Percentiles rank a stretch among this genome's conserved stretches.
Evolutionary conservation across 2,329 filamentous ascomycete genomes (phyloP).

Genomic region (Metarhizium brunneum): DNA sequence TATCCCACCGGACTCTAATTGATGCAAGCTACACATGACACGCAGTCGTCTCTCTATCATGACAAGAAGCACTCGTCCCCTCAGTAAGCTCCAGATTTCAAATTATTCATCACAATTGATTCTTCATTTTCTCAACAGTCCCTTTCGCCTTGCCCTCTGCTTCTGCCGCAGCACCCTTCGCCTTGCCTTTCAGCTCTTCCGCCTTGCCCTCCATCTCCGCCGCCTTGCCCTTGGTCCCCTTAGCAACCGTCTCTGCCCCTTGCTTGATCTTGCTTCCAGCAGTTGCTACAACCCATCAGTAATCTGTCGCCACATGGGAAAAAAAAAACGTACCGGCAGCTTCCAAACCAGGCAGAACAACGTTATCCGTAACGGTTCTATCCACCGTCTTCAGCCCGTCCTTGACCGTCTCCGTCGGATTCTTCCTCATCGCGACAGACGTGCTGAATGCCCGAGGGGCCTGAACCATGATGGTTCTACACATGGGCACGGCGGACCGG

Average conservation of each 20-base stretch:
- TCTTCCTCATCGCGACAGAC: constrained; percentile 34
- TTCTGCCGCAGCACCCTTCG: constrained; percentile 28
- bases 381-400: constrained; percentile 51
- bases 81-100: not conserved
- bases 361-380: constrained; percentile 48
- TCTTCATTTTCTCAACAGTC: constrained; percentile 26
- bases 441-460: constrained; percentile 43
- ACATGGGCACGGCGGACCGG: constrained; percentile 32
- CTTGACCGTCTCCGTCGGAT: constrained; percentile 45
- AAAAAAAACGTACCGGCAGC: constrained; percentile 37
- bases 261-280: constrained; percentile 40
- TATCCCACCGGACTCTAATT: not conserved
- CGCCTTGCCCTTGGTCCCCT: constrained; percentile 26
- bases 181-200: constrained; percentile 23
- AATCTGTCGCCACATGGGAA: no score
- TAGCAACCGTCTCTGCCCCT: constrained; percentile 16
- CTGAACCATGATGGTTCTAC: constrained; percentile 27
- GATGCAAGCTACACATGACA: not conserved
- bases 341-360: constrained; percentile 54
- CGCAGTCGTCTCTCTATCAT: not conserved
- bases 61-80: not conserved
- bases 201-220: constrained; percentile 25
- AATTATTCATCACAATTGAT: constrained; percentile 1
- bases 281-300: constrained; percentile 18
- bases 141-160: constrained; percentile 28